These are phyloP conservation scores for Epichloe typhina DNA, from an alignment of 2,329 filamentous ascomycete genomes.

Conservation along the genomic window DNA sequence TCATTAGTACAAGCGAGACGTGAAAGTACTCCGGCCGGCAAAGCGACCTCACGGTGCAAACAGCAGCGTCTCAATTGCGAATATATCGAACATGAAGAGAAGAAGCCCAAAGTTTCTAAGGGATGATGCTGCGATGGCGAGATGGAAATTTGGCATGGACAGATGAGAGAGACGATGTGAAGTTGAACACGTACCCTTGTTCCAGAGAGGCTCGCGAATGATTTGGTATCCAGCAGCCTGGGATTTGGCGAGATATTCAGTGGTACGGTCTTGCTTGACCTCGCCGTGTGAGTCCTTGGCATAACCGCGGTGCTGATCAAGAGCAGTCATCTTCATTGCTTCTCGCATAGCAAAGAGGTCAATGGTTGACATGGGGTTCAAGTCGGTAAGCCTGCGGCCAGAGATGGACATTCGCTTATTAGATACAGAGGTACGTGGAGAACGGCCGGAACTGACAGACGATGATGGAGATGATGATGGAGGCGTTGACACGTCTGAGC, in stretches of 20 bases:
- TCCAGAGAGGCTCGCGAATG: constrained; percentile 49
- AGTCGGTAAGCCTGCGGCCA: constrained; percentile 35
- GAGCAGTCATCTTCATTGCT: constrained; percentile 44
- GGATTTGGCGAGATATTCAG: constrained; percentile 38
- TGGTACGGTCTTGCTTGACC: constrained; percentile 39
- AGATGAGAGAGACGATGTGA: not conserved
- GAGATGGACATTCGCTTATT: constrained; percentile 38
- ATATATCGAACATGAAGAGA: not conserved
- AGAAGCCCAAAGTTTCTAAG: not conserved
- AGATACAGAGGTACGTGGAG: constrained; percentile 37
- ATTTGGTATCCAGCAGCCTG: constrained; percentile 48
- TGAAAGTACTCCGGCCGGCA: not conserved
- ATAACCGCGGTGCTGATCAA: constrained; percentile 49
- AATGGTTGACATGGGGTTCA: constrained; percentile 43
- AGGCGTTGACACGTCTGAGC: constrained; percentile 40
- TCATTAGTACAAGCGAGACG: not conserved
- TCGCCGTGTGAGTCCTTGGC: constrained; percentile 41
- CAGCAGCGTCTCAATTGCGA: not conserved
- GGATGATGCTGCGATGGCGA: not conserved
- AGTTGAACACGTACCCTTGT: constrained; percentile 39
- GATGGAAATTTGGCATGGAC: not conserved
- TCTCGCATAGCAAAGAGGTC: constrained; percentile 45
- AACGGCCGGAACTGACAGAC: constrained; percentile 32
- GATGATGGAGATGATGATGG: constrained; percentile 39
- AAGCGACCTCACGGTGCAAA: not conserved